Base-by-base conservation (phyloP, 2,329 filamentous ascomycete species). In the Colletotrichum costaricense region DNA sequence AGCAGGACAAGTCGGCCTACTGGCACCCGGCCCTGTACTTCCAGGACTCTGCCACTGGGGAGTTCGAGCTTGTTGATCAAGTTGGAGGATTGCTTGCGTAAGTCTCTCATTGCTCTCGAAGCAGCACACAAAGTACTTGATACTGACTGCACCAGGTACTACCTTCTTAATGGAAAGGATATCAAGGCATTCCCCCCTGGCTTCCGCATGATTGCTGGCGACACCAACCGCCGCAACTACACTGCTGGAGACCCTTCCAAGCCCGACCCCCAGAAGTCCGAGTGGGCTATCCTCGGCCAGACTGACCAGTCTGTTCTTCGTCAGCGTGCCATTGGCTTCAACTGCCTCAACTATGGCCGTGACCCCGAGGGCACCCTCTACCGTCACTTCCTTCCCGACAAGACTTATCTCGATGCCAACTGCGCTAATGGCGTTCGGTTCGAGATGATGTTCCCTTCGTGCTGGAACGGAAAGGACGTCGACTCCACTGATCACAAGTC, bases 311-410 rank as follows among this genome's bases (percentile, higher is more conserved):
- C 83, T 19, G 89, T 92, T 65, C 89, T 98, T 49, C 85, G 85
- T 63, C 93, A 97, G 86, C 95, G 95, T 74, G 94, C 95, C 11
- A 78, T 98, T 33, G 96, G 97, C 4, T 98, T 98, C 89, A 98
- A 98, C 87, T 98, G 97, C 84, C 85, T 99, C 74, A 92, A 98
- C 89, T 98, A 98, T 80, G 78, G 78, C 38, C 86, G 83, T 28
- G 78, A 82, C 0, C 86, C 93, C 2, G 95, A 98, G 82, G 88
- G 89, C 1, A 93, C 95, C 16, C 88, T 97, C 46, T 93, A 91
- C 82, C 94, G 95, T 76, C 95, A 98, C 82, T 92, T 90, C 80
- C 79, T 98, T 77, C 95, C 96, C 0, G 89, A 93, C 78, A 97
- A 97, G 87, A 83, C 84, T 0, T 97, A 90, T 80, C 87, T 98